These are phyloP conservation scores for Scleroderma citrinum DNA, from an alignment of 768 basidiomycete genomes.

Conservation along the genomic window DNA sequence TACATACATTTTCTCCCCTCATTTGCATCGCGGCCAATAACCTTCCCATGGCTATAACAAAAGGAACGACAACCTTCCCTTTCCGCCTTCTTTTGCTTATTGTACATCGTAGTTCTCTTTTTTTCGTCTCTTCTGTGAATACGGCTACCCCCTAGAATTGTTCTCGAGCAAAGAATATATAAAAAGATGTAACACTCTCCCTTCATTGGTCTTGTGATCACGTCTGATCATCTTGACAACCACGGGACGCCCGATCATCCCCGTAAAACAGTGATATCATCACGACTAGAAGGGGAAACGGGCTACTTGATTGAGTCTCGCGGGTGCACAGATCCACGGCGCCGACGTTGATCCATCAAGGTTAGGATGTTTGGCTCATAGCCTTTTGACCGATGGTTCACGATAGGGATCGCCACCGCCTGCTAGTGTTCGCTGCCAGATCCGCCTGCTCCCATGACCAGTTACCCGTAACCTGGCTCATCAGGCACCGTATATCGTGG, in stretches of 20 bases:
- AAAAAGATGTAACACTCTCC: neutral
- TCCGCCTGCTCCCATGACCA: neutral
- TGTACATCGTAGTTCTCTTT: neutral
- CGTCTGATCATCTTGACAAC: no score
- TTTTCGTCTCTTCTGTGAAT: neutral
- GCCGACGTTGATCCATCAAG: no score
- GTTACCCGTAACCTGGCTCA: neutral
- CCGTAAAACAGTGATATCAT: no score
- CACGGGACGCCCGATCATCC: no score
- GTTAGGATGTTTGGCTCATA: neutral
- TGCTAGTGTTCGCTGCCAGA: neutral
- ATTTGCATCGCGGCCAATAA: neutral
- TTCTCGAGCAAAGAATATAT: neutral
- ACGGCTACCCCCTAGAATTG: neutral
- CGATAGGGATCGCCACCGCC: neutral
- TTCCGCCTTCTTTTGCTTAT: neutral
- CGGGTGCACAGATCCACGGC: no score
- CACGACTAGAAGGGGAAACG: no score
- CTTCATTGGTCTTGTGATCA: neutral
- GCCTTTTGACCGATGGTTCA: neutral
- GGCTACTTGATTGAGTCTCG: no score
- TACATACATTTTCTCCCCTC: neutral
- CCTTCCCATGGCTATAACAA: neutral
- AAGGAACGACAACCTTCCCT: neutral
- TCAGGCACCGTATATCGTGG: neutral